Evolutionary conservation across 306 rosid genomes (phyloP), one percentile per base, ranked within the genome.

Genomic region (Castanopsis chinensis): DNA sequence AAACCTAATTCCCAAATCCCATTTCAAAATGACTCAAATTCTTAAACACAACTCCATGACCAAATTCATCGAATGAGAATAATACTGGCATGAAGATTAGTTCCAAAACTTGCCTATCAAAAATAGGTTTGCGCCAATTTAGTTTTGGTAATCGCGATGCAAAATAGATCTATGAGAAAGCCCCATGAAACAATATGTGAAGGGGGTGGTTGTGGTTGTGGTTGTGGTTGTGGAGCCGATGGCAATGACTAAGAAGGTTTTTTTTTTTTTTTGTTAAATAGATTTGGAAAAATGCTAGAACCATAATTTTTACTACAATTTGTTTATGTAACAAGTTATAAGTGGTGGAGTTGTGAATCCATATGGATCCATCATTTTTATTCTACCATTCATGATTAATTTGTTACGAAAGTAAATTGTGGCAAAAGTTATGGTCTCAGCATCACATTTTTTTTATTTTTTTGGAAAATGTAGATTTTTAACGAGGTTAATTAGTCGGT

Each of bases 171-270:
- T 65, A 28, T 76, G 76, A 32, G 73, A 79, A 72, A 69, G 65
- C 64, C 63, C 73, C 33, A 72, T 59, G 41, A 79, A 72, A 35
- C 83, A 90, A 20, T 79, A 54, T 25, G 83, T 33, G 58, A 80
- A 54, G 2, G 79, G 70, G 75, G n/a, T n/a, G n/a, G n/a, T n/a
- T n/a, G n/a, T n/a, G n/a, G n/a, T n/a, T n/a, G 88, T 37, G 10
- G 43, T 1, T 37, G 43, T 7, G 10, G 43, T 37, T 37, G 43
- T 6, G 10, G 10, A 37, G 43, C 2, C 10, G 43, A 37, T 6
- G 43, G 7, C 43, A 37, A 10, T 6, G 10, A 7, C 3, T 7
- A 37, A 37, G 43, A 37, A 37, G 43, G 10, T 0, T 35, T 35
- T 32, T 35, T 37, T 37, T 37, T 33, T 33, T 33, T 33, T 37